These are phyloP conservation scores for Clitocybe nebularis DNA, from an alignment of 1,284 basidiomycete genomes.

Conservation along the genomic window DNA sequence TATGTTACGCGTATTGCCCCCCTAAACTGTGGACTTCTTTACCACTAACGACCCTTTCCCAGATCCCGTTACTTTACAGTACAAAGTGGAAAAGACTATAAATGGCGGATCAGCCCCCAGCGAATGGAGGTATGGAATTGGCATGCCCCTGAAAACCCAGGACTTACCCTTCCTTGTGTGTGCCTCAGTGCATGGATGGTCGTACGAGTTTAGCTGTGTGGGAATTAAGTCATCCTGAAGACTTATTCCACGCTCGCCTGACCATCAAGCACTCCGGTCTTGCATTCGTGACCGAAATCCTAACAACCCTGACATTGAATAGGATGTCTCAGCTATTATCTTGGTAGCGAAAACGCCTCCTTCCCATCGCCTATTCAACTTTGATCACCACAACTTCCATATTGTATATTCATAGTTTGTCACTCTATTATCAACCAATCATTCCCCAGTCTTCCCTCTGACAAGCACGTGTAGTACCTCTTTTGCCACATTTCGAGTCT, in stretches of 20 bases:
- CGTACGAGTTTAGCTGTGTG: conserved; percentile 56
- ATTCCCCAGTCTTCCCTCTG: conserved; percentile 8
- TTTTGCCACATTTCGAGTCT: conserved; percentile 4
- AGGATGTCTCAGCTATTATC: conserved; percentile 54
- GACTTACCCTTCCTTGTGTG: no score
- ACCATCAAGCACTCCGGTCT: conserved; percentile 54
- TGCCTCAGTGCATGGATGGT: conserved; percentile 54
- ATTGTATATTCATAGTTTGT: conserved; percentile 6
- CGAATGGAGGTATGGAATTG: conserved; percentile 66
- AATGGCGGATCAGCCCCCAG: conserved; percentile 59
- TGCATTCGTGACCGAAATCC: conserved; percentile 62
- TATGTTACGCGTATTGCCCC: conserved; percentile 32
- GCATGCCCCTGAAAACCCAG: no score
- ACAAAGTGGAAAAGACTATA: conserved; percentile 61
- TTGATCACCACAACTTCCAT: conserved; percentile 1
- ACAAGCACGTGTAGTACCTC: conserved; percentile 14
- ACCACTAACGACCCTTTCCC: neutral
- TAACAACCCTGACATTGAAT: conserved; percentile 66
- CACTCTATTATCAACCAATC: conserved; percentile 12
- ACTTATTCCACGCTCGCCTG: conserved; percentile 55
- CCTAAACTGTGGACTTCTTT: conserved; percentile 3
- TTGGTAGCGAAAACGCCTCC: conserved; percentile 35
- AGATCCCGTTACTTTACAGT: conserved; percentile 71
- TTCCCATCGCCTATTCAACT: conserved; percentile 2
- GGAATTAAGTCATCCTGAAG: conserved; percentile 53